A percentile compares a stretch with the other conserved stretches of the same genome.
Evolutionary conservation across 345 rosid genomes (phyloP).

Genomic region (Citrus sinensis): DNA sequence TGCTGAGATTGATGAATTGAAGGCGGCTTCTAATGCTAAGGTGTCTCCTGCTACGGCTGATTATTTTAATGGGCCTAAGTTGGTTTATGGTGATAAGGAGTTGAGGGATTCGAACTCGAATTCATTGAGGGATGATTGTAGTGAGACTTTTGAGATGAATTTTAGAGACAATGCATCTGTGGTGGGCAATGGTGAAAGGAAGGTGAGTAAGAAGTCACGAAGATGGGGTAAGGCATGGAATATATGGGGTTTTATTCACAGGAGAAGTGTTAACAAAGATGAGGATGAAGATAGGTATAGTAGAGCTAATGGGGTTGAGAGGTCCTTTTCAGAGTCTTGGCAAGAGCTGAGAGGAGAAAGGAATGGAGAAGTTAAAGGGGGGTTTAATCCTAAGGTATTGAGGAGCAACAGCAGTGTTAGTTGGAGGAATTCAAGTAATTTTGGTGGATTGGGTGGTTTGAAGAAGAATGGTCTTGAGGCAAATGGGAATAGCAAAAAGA

Average conservation of each 20-base stretch:
- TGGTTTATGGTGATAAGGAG: slow-evolving; percentile 41
- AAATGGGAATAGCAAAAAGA: slow-evolving; percentile 59
- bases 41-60: slow-evolving; percentile 68
- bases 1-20: slow-evolving; percentile 77
- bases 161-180: slow-evolving; percentile 50
- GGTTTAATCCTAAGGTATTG: slow-evolving; percentile 65
- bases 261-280: slow-evolving; percentile 57
- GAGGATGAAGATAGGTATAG: slow-evolving; percentile 76
- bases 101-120: slow-evolving; percentile 62
- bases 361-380: slow-evolving; percentile 54
- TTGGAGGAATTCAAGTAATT: slow-evolving; percentile 68
- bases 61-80: slow-evolving; percentile 39
- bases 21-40: slow-evolving; percentile 57
- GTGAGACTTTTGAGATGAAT: slow-evolving; percentile 65
- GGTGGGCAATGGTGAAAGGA: slow-evolving; percentile 51
- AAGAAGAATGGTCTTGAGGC: slow-evolving; percentile 61
- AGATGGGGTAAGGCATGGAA: slow-evolving; percentile 89
- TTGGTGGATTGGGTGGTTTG: slow-evolving; percentile 46
- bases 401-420: slow-evolving; percentile 97
- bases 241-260: slow-evolving; percentile 75
- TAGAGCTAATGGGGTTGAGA: slow-evolving; percentile 56
- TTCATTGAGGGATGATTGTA: slow-evolving; percentile 72
- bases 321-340: slow-evolving; percentile 89
- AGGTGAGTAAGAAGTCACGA: slow-evolving; percentile 59
- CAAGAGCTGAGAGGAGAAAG: slow-evolving; percentile 65